Evolutionary conservation across 2,329 filamentous ascomycete genomes (phyloP), one percentile per base, ranked within the genome.

Genomic region (Cephalotrichum gorgonifer): DNA sequence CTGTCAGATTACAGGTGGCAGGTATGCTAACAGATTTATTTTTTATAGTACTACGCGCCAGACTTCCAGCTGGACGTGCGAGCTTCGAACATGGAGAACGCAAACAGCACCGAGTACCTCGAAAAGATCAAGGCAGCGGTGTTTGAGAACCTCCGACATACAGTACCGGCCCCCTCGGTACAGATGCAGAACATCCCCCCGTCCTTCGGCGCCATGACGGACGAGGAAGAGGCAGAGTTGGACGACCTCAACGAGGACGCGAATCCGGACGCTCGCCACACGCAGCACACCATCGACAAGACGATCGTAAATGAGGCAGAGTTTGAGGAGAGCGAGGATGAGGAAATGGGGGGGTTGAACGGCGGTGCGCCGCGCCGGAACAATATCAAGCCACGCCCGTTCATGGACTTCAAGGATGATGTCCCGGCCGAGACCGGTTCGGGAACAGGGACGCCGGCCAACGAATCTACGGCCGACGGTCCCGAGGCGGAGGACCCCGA

Each of bases 61-160:
- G 88, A 95, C 58, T 95, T 91, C 58, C 85, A 88, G 53, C 77
- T 98, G 6, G 93, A 96, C 64, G 93, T 95, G 1, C 83, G 88
- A 26, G 76, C 95, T 1, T 86, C 85, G 12, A 91, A 89, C 53
- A 88, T 93, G 71, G 89, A 95, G 60, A 97, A 96, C 58, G 86
- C 89, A 41, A 95, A 95, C 61, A 85, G 87, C 50, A 75, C 79
- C 47, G 81, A 89, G 48, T 91, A 94, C 55, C 74, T 96, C 3
- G 81, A 89, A 41, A 85, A 85, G 58, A 85, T 96, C 58, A 86
- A 90, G 52, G 79, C 85, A 53, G 80, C 86, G 30, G 82, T 95
- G 27, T 79, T 88, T 49, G 88, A 95, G 58, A 94, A 97, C 62
- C 69, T 98, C 47, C 78, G 87, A 53, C 91, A 91, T 63, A 85